These are phyloP conservation scores for Arthrobotrys pseudoclavata DNA, from an alignment of 2,329 filamentous ascomycete species.

Conservation along the genomic window DNA sequence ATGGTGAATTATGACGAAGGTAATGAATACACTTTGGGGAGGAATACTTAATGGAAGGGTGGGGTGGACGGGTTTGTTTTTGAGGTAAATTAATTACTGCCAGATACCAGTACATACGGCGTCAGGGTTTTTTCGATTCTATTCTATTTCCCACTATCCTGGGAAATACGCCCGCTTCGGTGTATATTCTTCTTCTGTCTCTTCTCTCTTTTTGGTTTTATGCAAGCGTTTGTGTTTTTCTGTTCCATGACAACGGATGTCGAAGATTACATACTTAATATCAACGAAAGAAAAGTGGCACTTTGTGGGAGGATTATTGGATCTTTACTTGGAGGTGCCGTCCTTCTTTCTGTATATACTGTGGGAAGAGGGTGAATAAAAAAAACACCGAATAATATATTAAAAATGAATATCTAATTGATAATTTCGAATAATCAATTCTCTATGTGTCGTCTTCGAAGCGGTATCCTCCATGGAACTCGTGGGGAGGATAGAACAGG, in stretches of 20 bases:
- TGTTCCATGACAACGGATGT: constrained; percentile 16
- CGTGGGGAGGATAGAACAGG: no score
- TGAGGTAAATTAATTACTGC: constrained; percentile 30
- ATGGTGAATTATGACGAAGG: constrained; percentile 26
- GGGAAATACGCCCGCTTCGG: constrained; percentile 17
- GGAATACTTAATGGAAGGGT: constrained; percentile 31
- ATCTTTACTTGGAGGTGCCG: background rate
- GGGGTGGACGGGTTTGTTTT: constrained; percentile 23
- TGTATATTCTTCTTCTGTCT: constrained; percentile 38
- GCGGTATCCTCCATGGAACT: no score
- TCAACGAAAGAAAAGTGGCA: constrained; percentile 3
- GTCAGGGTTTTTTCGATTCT: constrained; percentile 36
- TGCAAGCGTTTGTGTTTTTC: constrained; percentile 18
- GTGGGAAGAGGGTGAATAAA: background rate
- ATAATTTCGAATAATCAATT: background rate
- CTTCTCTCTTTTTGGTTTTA: background rate
- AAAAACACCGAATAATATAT: background rate
- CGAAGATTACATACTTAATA: constrained; percentile 24
- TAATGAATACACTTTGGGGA: constrained; percentile 22
- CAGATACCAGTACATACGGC: constrained; percentile 42
- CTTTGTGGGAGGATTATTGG: background rate
- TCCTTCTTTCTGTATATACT: constrained; percentile 19
- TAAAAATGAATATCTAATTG: background rate
- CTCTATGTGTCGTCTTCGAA: no score
- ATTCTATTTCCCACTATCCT: background rate